Evolutionary conservation across 805 yeast species (phyloP), one percentile per base, ranked within the genome.

Genomic region (Wickerhamiella bombiphila): DNA sequence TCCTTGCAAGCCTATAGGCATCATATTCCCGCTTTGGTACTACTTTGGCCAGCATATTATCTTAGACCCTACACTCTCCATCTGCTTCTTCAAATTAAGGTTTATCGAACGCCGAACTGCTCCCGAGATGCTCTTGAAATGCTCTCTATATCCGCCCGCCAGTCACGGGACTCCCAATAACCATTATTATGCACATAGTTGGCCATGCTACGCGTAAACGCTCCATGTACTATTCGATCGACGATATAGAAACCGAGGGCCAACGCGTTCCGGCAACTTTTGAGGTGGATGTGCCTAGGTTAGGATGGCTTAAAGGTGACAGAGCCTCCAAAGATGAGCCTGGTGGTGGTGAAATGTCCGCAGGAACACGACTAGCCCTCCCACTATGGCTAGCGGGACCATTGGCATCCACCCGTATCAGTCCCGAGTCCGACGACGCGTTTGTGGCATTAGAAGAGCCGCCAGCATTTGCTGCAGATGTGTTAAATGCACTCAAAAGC

Each of bases 311-410:
- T 5, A 79, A 50, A 83, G 86, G 5, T 72, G 29, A 30, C 13
- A 9, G 26, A 13, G 13, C 13, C 26, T 9, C 11, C 13, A 16
- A n/a, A 17, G 66, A 71, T 48, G 75, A 73, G 24, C n/a, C n/a
- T n/a, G 65, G 85, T 2, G 74, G 74, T 49, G 50, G 33, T 8
- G n/a, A 20, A 13, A 16, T 30, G 9, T 8, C 16, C 8, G 22
- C 15, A 19, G 33, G 22, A 8, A 30, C 33, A 16, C 33, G 33
- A 13, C 21, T 83, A 3, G 86, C 80, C 41, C 63, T 88, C 18
- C 97, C 97, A 0, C 56, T 85, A 21, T 88, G 97, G 97, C 58
- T 88, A 29, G 93, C 94, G 0, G 76, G 76, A 41, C 69, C 79
- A 1, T 59, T 86, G 22, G 94, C 94, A 0, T 61, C 70, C 15